Percentiles rank a stretch among this genome's conserved stretches.
These are phyloP conservation scores for Hirschfeldia incana DNA, from an alignment of 345 rosid species.

Conservation along the genomic window DNA sequence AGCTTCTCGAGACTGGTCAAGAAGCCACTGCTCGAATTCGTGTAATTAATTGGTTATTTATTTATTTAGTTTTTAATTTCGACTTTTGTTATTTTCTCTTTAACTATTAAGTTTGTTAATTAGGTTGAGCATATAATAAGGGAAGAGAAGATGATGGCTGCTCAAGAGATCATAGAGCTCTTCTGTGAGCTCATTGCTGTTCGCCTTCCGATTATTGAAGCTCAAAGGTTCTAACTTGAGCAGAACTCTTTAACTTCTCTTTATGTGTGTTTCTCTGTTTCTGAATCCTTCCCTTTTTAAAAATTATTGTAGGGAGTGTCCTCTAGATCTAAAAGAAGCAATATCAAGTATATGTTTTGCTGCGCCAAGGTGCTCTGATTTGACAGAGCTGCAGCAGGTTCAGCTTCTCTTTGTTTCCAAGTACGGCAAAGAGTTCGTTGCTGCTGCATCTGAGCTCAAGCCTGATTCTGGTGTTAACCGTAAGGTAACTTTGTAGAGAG, in stretches of 20 bases:
- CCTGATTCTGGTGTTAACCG: slow-evolving; percentile 98
- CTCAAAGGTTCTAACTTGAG: slow-evolving; percentile 62
- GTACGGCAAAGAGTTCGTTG: slow-evolving; percentile 86
- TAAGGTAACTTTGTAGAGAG: slow-evolving; percentile 51
- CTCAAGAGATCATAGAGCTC: slow-evolving; percentile 92
- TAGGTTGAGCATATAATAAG: slow-evolving; percentile 95
- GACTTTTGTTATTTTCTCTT: neutral
- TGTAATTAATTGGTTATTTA: slow-evolving; percentile 46
- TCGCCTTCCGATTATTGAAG: slow-evolving; percentile 92
- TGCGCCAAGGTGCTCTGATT: slow-evolving; percentile 97
- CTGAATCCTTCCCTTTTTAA: neutral
- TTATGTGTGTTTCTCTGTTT: neutral
- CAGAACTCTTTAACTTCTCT: neutral
- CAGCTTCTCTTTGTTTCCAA: slow-evolving; percentile 79
- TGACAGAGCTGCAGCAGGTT: slow-evolving; percentile 87
- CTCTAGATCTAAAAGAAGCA: slow-evolving; percentile 92
- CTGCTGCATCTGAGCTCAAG: slow-evolving; percentile 92
- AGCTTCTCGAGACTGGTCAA: slow-evolving; percentile 97
- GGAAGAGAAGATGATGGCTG: slow-evolving; percentile 99
- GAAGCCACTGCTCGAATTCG: slow-evolving; percentile 98
- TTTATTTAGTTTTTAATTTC: neutral
- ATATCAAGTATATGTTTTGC: slow-evolving; percentile 93
- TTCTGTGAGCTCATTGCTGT: slow-evolving; percentile 83
- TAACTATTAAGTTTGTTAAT: neutral
- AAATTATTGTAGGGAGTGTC: slow-evolving; percentile 77